Conservation (phyloP, 2,329 filamentous ascomycete species). For the Alternaria solani region DNA sequence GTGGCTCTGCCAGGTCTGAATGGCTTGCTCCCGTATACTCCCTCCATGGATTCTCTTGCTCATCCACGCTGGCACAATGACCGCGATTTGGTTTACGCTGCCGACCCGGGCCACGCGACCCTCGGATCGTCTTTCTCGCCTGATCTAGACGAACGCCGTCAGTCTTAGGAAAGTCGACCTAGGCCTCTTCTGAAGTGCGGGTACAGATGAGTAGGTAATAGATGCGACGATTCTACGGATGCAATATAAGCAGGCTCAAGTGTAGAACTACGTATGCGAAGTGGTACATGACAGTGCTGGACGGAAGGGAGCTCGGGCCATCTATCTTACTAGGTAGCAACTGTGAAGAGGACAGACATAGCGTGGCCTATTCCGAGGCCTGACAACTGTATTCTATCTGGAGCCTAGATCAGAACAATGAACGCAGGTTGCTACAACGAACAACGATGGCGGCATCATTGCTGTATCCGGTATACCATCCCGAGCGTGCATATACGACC, state of each 20-base stretch:
- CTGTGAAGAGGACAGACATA: not conserved
- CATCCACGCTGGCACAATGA: not conserved
- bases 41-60: not conserved
- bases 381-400: not conserved
- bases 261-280: not conserved
- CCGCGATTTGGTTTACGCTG: not conserved
- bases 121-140: conserved; percentile 1
- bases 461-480: conserved; percentile 29
- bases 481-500: conserved; percentile 15
- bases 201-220: too few species aligned
- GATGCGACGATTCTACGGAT: not conserved
- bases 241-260: not conserved
- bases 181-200: not conserved
- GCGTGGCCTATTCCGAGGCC: not conserved
- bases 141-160: conserved; percentile 1
- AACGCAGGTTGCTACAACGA: not conserved
- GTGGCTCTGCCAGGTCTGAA: conserved; percentile 3
- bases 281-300: not conserved
- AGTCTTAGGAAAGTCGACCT: not conserved
- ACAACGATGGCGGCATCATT: conserved; percentile 12
- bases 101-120: not conserved
- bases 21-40: not conserved
- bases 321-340: not conserved
- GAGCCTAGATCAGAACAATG: not conserved
- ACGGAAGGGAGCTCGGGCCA: not conserved